A percentile compares a stretch with the other conserved stretches of the same genome.
These are phyloP conservation scores for Suillus subalutaceus DNA, from an alignment of 768 basidiomycete genomes.

Conservation along the genomic window DNA sequence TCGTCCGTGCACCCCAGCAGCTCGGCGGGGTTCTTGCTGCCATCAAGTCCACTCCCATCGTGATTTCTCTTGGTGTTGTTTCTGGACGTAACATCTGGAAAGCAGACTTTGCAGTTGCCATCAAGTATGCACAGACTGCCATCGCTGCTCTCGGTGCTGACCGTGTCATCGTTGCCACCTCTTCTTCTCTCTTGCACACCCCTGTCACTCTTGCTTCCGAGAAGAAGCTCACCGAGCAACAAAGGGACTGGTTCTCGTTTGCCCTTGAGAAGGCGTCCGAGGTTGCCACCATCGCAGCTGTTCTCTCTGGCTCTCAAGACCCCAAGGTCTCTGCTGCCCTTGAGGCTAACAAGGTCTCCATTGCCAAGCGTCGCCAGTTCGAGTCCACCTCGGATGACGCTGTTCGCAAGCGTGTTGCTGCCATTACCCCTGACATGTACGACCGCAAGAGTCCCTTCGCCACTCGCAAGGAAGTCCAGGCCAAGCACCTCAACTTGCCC, in stretches of 20 bases:
- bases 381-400: constrained; percentile 92
- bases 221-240: constrained; percentile 84
- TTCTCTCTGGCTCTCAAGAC: constrained; percentile 85
- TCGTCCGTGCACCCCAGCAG: constrained; percentile 91
- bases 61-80: constrained; percentile 92
- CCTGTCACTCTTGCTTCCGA: constrained; percentile 95
- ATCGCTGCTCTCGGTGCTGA: constrained; percentile 80
- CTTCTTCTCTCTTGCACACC: constrained; percentile 97
- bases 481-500: constrained; percentile 86
- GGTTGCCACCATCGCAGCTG: constrained; percentile 84
- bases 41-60: constrained; percentile 77
- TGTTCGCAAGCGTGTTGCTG: constrained; percentile 93
- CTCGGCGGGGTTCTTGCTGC: constrained; percentile 81
- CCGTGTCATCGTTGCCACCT: constrained; percentile 92
- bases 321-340: constrained; percentile 67
- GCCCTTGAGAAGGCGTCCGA: constrained; percentile 95
- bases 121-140: constrained; percentile 84
- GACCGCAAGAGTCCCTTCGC: constrained; percentile 90
- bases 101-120: constrained; percentile 84
- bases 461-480: constrained; percentile 84
- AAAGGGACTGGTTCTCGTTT: constrained; percentile 98
- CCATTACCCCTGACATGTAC: constrained; percentile 84
- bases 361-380: constrained; percentile 92
- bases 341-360: constrained; percentile 88
- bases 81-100: constrained; percentile 99